Evolutionary conservation across 2,329 filamentous ascomycete genomes (phyloP).

Genomic region (Helminthosporium solani): DNA sequence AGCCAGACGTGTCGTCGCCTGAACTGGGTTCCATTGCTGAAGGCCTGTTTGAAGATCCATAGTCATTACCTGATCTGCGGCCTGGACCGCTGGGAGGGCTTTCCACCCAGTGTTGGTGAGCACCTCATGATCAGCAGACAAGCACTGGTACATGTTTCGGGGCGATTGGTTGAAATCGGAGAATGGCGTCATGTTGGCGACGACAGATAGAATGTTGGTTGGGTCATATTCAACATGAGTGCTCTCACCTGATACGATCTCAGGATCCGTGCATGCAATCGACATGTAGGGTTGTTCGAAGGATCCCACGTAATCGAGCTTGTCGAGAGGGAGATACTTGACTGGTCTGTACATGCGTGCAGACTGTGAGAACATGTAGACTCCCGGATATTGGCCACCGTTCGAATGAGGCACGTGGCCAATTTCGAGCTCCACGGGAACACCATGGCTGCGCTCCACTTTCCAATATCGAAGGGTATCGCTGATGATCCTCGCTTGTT

Average conservation of each 20-base stretch:
- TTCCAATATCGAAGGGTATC: slow-evolving; percentile 95
- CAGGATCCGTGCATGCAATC: slow-evolving; percentile 85
- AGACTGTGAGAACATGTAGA: slow-evolving; percentile 87
- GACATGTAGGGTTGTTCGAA: slow-evolving; percentile 99
- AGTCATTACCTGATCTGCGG: slow-evolving; percentile 7
- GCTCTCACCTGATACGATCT: slow-evolving; percentile 82
- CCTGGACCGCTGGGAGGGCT: slow-evolving; percentile 3
- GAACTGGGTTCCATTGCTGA: slow-evolving; percentile 8
- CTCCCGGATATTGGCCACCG: slow-evolving; percentile 91
- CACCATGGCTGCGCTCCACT: slow-evolving; percentile 73
- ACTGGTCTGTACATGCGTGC: slow-evolving; percentile 87
- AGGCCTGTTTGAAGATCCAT: slow-evolving; percentile 6
- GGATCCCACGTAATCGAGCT: slow-evolving; percentile 84
- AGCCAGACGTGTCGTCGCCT: slow-evolving; percentile 6
- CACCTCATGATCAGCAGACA: slow-evolving; percentile 5
- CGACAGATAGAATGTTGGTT: slow-evolving; percentile 94
- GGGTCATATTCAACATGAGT: slow-evolving; percentile 94
- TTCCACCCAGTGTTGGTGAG: slow-evolving; percentile 3
- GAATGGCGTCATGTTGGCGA: slow-evolving; percentile 98
- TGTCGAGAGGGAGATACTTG: slow-evolving; percentile 85
- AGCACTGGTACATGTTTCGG: slow-evolving; percentile 80
- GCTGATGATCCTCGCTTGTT: slow-evolving; percentile 76
- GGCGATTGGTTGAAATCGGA: slow-evolving; percentile 98
- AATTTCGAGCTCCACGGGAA: slow-evolving; percentile 84
- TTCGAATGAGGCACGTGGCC: slow-evolving; percentile 85